Percentiles rank a stretch among this genome's conserved stretches.
phyloP scores from a whole-genome alignment of 371 early-diverging fungal genomes.

The Batrachochytrium dendrobatidis region DNA sequence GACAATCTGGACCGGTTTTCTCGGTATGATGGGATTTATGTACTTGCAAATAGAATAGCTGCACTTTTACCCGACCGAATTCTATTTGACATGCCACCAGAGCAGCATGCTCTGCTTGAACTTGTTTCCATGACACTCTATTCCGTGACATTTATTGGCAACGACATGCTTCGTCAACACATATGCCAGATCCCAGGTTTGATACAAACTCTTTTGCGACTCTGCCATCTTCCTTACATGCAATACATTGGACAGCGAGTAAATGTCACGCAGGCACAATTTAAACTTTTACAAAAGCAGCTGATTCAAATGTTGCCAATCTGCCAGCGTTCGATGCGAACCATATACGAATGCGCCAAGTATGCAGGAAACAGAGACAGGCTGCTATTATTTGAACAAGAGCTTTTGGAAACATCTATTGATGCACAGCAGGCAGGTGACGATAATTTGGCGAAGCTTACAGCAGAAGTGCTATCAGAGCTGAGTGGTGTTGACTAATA shows the following conservation, averaged over 20 bases:
- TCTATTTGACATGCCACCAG: background rate
- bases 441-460: background rate
- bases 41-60: background rate
- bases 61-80: background rate
- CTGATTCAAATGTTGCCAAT: background rate
- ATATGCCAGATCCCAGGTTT: background rate
- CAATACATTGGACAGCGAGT: background rate
- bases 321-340: background rate
- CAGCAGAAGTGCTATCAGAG: constrained; percentile 1
- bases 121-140: background rate
- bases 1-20: constrained; percentile 7
- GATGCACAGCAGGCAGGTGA: background rate
- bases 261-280: background rate
- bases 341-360: background rate
- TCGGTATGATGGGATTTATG: background rate
- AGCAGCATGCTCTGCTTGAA: background rate
- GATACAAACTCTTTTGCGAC: background rate
- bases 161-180: background rate
- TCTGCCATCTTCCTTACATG: background rate
- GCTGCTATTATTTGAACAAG: background rate
- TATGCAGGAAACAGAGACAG: background rate
- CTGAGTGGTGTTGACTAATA: no score
- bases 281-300: background rate
- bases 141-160: background rate
- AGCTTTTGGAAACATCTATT: background rate